Conservation (phyloP, 1,139 yeast genomes). For the Geotrichum klebahnii region DNA sequence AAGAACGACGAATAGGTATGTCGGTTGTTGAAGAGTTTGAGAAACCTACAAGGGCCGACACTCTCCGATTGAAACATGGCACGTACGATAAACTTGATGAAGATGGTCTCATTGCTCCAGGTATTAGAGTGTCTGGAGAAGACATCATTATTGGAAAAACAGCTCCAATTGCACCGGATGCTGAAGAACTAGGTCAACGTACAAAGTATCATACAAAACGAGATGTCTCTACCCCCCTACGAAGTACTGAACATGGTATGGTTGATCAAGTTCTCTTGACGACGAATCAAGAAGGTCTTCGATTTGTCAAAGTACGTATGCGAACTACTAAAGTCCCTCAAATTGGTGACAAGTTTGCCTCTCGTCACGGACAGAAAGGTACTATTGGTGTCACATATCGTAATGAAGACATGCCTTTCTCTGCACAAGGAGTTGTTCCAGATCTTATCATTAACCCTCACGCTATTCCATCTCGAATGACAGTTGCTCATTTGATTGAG, state of each 20-base stretch:
- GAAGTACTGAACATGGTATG: slow-evolving; percentile 96
- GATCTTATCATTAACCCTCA: slow-evolving; percentile 97
- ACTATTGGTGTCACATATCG: slow-evolving; percentile 98
- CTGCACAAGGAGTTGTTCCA: slow-evolving; percentile 94
- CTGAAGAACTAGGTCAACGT: slow-evolving; percentile 96
- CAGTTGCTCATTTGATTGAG: slow-evolving; percentile 98
- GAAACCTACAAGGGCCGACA: slow-evolving; percentile 90
- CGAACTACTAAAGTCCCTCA: slow-evolving; percentile 98
- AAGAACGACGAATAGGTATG: slow-evolving; percentile 98
- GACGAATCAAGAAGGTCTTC: slow-evolving; percentile 95
- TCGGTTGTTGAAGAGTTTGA: slow-evolving; percentile 94
- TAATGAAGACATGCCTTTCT: slow-evolving; percentile 98
- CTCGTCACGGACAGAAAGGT: slow-evolving; percentile 99
- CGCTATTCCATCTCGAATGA: slow-evolving; percentile 99
- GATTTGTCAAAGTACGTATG: slow-evolving; percentile 96
- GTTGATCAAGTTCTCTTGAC: slow-evolving; percentile 96
- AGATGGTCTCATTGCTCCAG: slow-evolving; percentile 97
- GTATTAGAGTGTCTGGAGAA: slow-evolving; percentile 97
- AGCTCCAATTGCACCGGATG: slow-evolving; percentile 96
- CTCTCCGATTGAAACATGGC: slow-evolving; percentile 92
- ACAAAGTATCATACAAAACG: slow-evolving; percentile 97
- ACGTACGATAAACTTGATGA: slow-evolving; percentile 97
- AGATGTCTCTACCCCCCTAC: slow-evolving; percentile 95
- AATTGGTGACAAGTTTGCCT: slow-evolving; percentile 98
- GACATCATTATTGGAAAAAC: slow-evolving; percentile 98